These are phyloP conservation scores for Scenedesmus sp. DNA, from an alignment of 163 green algal species.

Conservation along the genomic window DNA sequence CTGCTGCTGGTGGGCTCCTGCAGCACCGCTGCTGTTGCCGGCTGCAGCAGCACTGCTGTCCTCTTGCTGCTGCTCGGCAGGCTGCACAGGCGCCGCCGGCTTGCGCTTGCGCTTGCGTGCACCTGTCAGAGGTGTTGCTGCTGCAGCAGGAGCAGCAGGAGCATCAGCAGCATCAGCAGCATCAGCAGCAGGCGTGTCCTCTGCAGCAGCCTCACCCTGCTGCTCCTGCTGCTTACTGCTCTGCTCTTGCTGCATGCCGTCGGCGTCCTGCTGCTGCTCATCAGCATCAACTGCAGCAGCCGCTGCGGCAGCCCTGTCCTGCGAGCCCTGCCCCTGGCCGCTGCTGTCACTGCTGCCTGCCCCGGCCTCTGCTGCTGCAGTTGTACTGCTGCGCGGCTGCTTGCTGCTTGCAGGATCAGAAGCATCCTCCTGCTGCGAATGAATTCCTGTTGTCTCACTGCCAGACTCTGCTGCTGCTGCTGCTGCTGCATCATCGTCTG, in stretches of 20 bases:
- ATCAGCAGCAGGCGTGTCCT: not conserved
- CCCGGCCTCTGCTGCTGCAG: not conserved
- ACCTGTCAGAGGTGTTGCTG: not conserved
- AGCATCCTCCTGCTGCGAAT: not conserved
- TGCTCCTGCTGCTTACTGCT: not conserved
- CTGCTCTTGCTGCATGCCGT: not conserved
- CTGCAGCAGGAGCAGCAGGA: not conserved
- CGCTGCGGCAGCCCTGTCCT: not conserved
- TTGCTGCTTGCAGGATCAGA: not conserved
- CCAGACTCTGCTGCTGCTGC: not conserved
- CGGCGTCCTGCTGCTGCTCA: not conserved
- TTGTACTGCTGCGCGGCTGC: conserved; percentile 18
- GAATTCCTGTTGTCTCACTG: not conserved
- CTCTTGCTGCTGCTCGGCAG: not conserved
- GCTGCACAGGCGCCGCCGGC: not conserved
- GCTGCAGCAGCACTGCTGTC: not conserved
- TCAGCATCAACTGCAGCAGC: not conserved
- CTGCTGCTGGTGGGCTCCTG: too few species aligned
- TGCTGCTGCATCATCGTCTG: not conserved
- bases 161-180: not conserved
- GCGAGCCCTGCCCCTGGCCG: not conserved
- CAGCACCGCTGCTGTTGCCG: not conserved
- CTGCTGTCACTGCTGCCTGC: conserved; percentile 1
- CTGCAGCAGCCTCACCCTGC: not conserved
- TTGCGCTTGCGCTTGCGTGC: not conserved